These are phyloP conservation scores for Tetrapisispora phaffii DNA, from an alignment of 805 yeast genomes.

Conservation along the genomic window DNA sequence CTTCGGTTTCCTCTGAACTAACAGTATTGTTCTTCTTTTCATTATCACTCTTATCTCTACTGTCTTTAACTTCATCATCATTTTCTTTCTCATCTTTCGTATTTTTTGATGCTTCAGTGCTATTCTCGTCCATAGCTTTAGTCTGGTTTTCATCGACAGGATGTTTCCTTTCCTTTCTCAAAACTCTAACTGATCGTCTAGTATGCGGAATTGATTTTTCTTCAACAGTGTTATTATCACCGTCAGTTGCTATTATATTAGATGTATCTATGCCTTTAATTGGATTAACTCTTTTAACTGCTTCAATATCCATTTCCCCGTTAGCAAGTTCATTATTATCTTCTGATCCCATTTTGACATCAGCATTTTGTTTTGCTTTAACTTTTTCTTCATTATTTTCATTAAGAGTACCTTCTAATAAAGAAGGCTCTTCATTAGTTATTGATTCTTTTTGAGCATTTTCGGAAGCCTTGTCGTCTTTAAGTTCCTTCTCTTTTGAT, in stretches of 20 bases:
- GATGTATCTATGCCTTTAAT: constrained; percentile 68
- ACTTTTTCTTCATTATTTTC: too few species aligned
- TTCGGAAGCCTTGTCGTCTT: too few species aligned
- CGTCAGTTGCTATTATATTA: constrained; percentile 76
- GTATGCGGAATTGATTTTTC: constrained; percentile 45
- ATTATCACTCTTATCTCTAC: too few species aligned
- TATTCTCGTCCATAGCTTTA: constrained; percentile 5
- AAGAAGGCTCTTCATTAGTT: too few species aligned
- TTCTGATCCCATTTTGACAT: too few species aligned
- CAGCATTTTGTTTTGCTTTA: too few species aligned
- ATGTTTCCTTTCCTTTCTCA: neutral
- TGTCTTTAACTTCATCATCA: neutral
- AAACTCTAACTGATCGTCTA: constrained; percentile 3
- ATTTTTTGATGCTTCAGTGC: constrained; percentile 4
- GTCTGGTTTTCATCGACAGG: neutral
- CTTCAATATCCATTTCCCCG: neutral
- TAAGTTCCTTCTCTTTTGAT: too few species aligned
- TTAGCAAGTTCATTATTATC: neutral
- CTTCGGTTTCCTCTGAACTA: too few species aligned
- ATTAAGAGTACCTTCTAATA: too few species aligned
- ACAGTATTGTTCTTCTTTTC: too few species aligned
- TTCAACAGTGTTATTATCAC: constrained; percentile 71
- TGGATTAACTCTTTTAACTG: neutral
- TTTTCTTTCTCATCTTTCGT: constrained; percentile 1
- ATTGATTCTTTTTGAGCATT: too few species aligned